Conservation (phyloP, 2,329 filamentous ascomycete species). For the Colletotrichum sp. region DNA sequence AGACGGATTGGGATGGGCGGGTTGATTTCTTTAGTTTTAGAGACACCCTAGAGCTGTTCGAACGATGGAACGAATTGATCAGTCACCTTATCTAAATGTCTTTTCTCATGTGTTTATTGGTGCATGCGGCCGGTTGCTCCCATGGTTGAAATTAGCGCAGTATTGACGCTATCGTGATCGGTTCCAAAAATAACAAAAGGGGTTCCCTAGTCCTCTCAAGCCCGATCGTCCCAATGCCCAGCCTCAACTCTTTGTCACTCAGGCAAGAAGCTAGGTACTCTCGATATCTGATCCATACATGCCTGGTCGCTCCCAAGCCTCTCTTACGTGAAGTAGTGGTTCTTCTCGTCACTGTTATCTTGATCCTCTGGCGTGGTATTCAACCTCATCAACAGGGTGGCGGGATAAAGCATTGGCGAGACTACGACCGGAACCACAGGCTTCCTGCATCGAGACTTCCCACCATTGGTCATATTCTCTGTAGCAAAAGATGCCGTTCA, state of each 20-base stretch:
- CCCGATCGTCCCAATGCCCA: background rate
- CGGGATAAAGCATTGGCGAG: accelerated
- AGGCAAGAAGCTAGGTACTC: background rate
- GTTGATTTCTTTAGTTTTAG: background rate
- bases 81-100: background rate
- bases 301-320: accelerated
- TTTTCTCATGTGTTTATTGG: background rate
- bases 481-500: accelerated
- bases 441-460: background rate
- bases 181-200: accelerated
- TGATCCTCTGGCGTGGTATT: background rate
- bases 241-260: accelerated
- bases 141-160: accelerated
- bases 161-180: no score
- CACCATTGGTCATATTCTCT: accelerated
- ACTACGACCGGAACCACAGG: accelerated
- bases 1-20: constrained; percentile 9
- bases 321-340: background rate
- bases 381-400: background rate
- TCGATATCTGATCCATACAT: accelerated
- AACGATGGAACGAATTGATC: constrained; percentile 15
- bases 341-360: background rate
- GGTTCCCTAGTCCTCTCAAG: background rate
- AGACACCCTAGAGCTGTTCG: constrained; percentile 11
- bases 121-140: background rate